phyloP scores from a whole-genome alignment of 176 grass and related monocot species.

The Musa acuminata region DNA sequence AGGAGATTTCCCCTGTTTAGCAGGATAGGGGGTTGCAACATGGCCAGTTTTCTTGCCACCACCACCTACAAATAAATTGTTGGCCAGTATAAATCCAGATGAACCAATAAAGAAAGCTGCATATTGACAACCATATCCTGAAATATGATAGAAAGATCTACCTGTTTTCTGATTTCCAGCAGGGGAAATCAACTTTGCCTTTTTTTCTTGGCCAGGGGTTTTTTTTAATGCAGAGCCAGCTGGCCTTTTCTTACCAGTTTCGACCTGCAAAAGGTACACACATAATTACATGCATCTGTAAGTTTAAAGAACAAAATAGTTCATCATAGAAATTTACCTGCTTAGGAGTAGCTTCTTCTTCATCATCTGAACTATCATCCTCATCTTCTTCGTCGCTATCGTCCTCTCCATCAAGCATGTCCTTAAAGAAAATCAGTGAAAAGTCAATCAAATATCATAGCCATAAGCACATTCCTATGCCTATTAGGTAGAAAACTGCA shows the following conservation, averaged over 20 bases:
- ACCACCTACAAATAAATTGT: background rate
- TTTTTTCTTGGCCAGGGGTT: slow-evolving; percentile 70
- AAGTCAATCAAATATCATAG: background rate
- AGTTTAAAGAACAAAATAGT: background rate
- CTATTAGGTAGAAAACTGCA: no score
- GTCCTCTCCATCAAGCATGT: slow-evolving; percentile 16
- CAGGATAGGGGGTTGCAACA: slow-evolving; percentile 70
- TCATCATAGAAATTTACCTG: slow-evolving; percentile 29
- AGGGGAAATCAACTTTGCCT: slow-evolving; percentile 53
- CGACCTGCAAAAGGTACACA: slow-evolving; percentile 25
- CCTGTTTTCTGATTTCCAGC: slow-evolving; percentile 55
- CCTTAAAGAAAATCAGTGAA: background rate
- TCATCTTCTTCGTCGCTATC: slow-evolving; percentile 21
- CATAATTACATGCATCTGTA: no score
- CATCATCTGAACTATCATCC: slow-evolving; percentile 35
- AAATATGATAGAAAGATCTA: slow-evolving; percentile 1
- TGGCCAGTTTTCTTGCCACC: slow-evolving; percentile 50
- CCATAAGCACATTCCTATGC: no score
- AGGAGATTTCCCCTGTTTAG: slow-evolving; percentile 58
- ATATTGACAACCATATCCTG: no score
- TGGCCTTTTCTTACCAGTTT: slow-evolving; percentile 52
- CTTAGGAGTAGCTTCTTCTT: slow-evolving; percentile 70
- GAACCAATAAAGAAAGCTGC: background rate
- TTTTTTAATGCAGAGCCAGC: slow-evolving; percentile 35
- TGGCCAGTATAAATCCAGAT: background rate